These are phyloP conservation scores for Mycocentrospora acerina DNA, from an alignment of 2,329 filamentous ascomycete genomes.

Conservation along the genomic window DNA sequence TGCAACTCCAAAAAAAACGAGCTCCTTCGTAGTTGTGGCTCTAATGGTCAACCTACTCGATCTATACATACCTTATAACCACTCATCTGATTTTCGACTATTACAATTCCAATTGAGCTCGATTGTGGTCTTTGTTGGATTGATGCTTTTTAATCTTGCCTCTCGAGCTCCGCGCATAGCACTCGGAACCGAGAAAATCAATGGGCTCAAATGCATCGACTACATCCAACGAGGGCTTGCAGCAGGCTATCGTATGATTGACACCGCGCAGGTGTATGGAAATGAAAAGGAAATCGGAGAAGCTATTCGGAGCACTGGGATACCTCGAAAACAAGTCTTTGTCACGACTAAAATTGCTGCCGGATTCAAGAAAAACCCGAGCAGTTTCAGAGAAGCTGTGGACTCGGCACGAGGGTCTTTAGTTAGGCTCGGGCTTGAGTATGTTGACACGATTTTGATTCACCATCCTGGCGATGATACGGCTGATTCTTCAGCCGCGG, in stretches of 20 bases:
- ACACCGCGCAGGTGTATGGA: conserved; percentile 8
- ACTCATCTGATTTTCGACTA: not conserved
- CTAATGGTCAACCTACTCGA: not conserved
- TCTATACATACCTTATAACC: not conserved
- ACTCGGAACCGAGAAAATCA: conserved; percentile 4
- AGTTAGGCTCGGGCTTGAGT: conserved; percentile 65
- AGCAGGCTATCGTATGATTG: conserved; percentile 13
- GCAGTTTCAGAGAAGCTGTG: conserved; percentile 3
- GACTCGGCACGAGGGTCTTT: conserved; percentile 2
- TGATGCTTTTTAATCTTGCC: conserved; percentile 1
- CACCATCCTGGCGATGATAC: conserved; percentile 58
- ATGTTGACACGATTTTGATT: conserved; percentile 83
- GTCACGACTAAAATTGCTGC: conserved; percentile 72
- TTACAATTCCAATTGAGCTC: not conserved
- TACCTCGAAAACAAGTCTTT: conserved; percentile 32
- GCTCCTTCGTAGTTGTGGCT: not conserved
- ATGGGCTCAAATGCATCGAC: conserved; percentile 2
- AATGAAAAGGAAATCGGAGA: conserved; percentile 4
- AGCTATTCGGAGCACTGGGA: conserved; percentile 5
- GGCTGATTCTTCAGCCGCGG: conserved; percentile 2
- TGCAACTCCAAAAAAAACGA: too few relatives aligned
- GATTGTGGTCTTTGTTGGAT: not conserved
- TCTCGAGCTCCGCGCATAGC: conserved; percentile 2
- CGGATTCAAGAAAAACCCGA: conserved; percentile 62
- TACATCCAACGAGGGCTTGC: conserved; percentile 36